Evolutionary conservation across 129 eudicot genomes (phyloP).

Genomic region (Rutidosis leptorrhynchoides): DNA sequence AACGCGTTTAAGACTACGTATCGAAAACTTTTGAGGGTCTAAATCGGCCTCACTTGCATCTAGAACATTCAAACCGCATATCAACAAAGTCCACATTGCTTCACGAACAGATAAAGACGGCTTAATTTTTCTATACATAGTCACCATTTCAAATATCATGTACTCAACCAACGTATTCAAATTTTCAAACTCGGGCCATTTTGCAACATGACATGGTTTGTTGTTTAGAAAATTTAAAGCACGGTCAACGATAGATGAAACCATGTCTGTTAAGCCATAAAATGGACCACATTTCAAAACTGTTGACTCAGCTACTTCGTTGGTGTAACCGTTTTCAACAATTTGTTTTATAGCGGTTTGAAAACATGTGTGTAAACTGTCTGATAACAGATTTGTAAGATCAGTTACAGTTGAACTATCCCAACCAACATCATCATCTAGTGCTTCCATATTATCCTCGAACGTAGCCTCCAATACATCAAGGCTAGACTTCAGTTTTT

Average conservation of each 20-base stretch:
- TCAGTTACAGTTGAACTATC: slow-evolving; percentile 34
- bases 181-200: slow-evolving; percentile 35
- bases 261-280: slow-evolving; percentile 45
- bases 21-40: slow-evolving; percentile 20
- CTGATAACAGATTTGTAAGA: slow-evolving; percentile 36
- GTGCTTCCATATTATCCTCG: slow-evolving; percentile 18
- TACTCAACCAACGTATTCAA: slow-evolving; percentile 41
- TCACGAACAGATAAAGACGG: slow-evolving; percentile 51
- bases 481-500: slow-evolving; percentile 10
- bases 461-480: not conserved
- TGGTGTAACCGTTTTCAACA: slow-evolving; percentile 43
- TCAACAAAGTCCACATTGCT: slow-evolving; percentile 60
- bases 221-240: slow-evolving; percentile 37
- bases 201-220: slow-evolving; percentile 21
- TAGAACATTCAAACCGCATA: slow-evolving; percentile 45
- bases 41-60: slow-evolving; percentile 37
- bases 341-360: slow-evolving; percentile 41
- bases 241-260: slow-evolving; percentile 49
- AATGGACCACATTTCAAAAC: slow-evolving; percentile 43
- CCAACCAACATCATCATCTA: slow-evolving; percentile 35
- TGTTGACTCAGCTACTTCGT: slow-evolving; percentile 40
- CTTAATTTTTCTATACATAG: slow-evolving; percentile 47
- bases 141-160: slow-evolving; percentile 63
- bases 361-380: slow-evolving; percentile 31
- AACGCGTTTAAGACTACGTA: slow-evolving; percentile 8